Evolutionary conservation across 768 basidiomycete genomes (phyloP).

Genomic region (Phaeotremella skinneri): DNA sequence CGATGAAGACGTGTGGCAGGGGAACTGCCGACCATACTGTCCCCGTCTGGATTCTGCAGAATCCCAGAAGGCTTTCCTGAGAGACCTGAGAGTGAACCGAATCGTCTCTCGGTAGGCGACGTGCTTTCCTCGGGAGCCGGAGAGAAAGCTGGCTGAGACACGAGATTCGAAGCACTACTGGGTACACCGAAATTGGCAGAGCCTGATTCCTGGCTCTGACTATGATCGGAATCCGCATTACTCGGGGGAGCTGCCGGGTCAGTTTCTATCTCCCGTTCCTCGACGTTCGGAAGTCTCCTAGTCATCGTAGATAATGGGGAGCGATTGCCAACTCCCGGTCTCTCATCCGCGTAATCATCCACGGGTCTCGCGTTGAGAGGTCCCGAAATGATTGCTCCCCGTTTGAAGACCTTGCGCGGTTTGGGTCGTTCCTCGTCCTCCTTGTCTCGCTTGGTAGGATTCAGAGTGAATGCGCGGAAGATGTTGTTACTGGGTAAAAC

Average conservation of each 20-base stretch:
- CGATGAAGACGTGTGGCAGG: neutral
- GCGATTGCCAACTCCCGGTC: neutral
- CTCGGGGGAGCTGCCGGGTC: neutral
- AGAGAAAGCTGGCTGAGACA: neutral
- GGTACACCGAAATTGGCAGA: neutral
- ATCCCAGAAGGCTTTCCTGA: constrained; percentile 2
- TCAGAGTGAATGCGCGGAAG: constrained; percentile 4
- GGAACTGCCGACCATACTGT: neutral
- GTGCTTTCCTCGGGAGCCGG: neutral
- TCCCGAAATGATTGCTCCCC: neutral
- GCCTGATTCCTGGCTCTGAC: neutral
- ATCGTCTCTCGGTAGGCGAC: neutral
- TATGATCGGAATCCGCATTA: neutral
- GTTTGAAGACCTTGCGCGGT: neutral
- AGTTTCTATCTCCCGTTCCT: neutral
- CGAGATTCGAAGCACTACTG: neutral
- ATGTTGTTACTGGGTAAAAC: constrained; percentile 10
- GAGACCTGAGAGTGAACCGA: neutral
- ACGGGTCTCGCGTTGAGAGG: neutral
- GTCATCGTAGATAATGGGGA: neutral
- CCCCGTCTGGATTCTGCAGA: neutral
- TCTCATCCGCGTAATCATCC: neutral
- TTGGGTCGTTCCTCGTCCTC: constrained; percentile 3
- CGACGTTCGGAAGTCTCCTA: neutral
- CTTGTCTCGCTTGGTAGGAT: neutral